Evolutionary conservation across 2,329 filamentous ascomycete species (phyloP), one percentile per base, ranked within the genome.

Genomic region (Cadophora malorum): DNA sequence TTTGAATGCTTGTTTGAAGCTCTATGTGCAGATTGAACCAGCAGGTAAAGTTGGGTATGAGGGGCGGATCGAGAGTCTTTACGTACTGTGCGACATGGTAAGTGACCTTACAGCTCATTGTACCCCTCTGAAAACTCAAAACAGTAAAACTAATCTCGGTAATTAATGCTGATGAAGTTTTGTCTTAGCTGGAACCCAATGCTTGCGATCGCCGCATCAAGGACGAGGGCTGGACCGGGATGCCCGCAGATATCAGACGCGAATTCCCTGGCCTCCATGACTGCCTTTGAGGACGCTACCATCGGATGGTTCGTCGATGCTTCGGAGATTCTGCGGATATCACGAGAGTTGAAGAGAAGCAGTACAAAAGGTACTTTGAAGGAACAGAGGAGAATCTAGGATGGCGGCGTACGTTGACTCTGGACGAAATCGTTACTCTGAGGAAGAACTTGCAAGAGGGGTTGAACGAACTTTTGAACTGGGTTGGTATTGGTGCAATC

Each of bases 31-130:
- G 28, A 28, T 55, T 7, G 52, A 55, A 10, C 45, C n/a, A 21
- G 31, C n/a, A 9, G 31, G 52, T 1, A 19, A 55, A 16, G 28
- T 33, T 10, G 31, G 25, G 16, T 9, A 55, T n/a, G 25, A 33
- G 14, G 52, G 23, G 14, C 52, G 52, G 33, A 55, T 55, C 23
- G 52, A 55, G 2, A 55, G 28, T 33, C 28, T 55, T 14, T 55
- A 35, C 16, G 9, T 55, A n/a, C 23, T 55, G 9, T 55, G 52
- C 52, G 52, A 55, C 28, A n/a, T 33, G 52, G 52, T 55, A 28
- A 55, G 52, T 55, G 9, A 28, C n/a, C 19, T 49, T 49, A 6
- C 45, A 45, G 41, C 45, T 21, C 19, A 21, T 49, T 21, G 8
- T 9, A 49, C 21, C 9, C 10, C 8, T 45, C 14, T 16, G 16